These are phyloP conservation scores for Candida verbasci DNA, from an alignment of 805 yeast species.

Conservation along the genomic window DNA sequence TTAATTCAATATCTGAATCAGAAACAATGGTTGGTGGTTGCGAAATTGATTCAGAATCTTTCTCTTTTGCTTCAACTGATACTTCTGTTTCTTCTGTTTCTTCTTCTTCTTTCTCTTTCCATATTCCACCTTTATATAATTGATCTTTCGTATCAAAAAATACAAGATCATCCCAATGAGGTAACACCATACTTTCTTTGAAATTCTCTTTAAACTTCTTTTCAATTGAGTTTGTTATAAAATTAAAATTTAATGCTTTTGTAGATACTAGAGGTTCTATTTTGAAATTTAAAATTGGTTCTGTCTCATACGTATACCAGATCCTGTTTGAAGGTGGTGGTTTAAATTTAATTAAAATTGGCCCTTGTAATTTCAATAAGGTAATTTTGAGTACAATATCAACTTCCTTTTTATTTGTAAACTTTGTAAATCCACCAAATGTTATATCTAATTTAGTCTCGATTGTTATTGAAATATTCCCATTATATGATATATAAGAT, in stretches of 20 bases:
- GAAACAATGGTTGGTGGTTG: background rate
- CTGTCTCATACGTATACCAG: conserved; percentile 83
- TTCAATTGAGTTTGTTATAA: conserved; percentile 77
- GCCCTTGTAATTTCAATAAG: conserved; percentile 68
- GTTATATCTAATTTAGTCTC: conserved; percentile 77
- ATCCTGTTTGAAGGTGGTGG: conserved; percentile 88
- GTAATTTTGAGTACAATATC: conserved; percentile 68
- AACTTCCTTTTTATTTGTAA: conserved; percentile 69
- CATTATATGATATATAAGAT: conserved; percentile 63
- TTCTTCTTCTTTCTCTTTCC: conserved; percentile 46
- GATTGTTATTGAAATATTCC: conserved; percentile 70
- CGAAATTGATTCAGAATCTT: background rate
- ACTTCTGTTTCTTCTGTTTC: background rate
- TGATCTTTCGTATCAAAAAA: conserved; percentile 65
- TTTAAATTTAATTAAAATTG: conserved; percentile 62
- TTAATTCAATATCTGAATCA: conserved; percentile 10
- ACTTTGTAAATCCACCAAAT: conserved; percentile 65
- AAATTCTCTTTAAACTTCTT: conserved; percentile 75
- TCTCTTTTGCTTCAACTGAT: conserved; percentile 5
- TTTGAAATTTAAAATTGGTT: conserved; percentile 70
- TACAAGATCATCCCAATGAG: conserved; percentile 83
- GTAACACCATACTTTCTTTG: conserved; percentile 74
- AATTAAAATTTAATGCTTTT: conserved; percentile 68
- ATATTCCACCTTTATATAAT: conserved; percentile 86
- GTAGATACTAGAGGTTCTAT: conserved; percentile 92